Percentiles rank a stretch among this genome's conserved stretches.
These are phyloP conservation scores for Neopestalotiopsis rosae DNA, from an alignment of 2,329 filamentous ascomycete genomes.

Conservation along the genomic window DNA sequence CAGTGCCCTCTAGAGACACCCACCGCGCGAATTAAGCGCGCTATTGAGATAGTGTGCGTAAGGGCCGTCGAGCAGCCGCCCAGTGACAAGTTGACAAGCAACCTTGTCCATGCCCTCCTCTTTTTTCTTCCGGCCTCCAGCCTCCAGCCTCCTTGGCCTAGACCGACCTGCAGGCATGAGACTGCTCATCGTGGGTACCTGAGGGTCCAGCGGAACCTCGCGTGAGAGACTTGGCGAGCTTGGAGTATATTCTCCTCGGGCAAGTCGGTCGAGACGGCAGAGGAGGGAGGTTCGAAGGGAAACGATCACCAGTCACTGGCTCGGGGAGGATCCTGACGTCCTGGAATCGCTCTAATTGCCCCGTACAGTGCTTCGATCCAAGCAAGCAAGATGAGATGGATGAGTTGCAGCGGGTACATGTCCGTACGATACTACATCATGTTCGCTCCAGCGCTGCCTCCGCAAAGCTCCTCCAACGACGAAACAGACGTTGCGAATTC, in stretches of 20 bases:
- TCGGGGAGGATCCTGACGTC: neutral
- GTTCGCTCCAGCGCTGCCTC: neutral
- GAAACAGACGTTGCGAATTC: neutral
- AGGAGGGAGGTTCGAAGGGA: neutral
- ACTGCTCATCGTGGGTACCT: too few species aligned
- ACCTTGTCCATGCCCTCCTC: conserved; percentile 9
- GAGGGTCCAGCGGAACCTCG: neutral
- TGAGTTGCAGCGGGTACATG: neutral
- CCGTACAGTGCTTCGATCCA: conserved; percentile 10
- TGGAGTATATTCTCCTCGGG: neutral
- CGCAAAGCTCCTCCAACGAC: neutral
- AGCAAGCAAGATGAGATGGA: neutral
- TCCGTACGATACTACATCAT: neutral
- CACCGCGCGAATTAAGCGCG: neutral
- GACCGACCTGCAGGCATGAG: neutral
- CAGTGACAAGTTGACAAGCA: conserved; percentile 2
- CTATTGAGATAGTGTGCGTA: neutral
- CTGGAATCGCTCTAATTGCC: neutral
- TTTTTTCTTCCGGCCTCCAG: neutral
- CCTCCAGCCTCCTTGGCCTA: neutral
- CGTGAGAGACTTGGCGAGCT: neutral
- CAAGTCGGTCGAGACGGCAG: conserved; percentile 1
- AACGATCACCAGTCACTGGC: conserved; percentile 1
- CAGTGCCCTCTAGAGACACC: neutral
- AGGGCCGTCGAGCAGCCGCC: neutral